phyloP scores from a whole-genome alignment of 768 basidiomycete genomes.

The Boletales sp. region DNA sequence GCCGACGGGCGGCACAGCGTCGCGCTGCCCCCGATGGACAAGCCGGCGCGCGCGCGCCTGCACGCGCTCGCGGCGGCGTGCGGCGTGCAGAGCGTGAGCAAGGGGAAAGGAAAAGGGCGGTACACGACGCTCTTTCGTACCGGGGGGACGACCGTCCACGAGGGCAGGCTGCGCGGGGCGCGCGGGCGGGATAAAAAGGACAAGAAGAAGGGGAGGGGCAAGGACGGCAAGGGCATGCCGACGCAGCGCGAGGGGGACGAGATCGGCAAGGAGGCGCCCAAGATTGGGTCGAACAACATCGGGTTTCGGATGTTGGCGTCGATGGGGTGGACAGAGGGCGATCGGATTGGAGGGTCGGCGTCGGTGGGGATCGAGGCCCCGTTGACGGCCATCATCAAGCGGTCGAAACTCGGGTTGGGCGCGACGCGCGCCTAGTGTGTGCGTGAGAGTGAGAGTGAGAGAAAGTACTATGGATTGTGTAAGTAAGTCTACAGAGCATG shows the following conservation, averaged over 20 bases:
- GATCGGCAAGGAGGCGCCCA: constrained; percentile 85
- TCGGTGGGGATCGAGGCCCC: constrained; percentile 69
- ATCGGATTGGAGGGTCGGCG: constrained; percentile 59
- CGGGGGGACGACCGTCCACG: constrained; percentile 52
- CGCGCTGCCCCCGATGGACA: constrained; percentile 76
- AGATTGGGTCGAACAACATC: constrained; percentile 73
- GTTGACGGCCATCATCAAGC: constrained; percentile 81
- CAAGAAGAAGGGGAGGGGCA: background rate
- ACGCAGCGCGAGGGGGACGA: constrained; percentile 79
- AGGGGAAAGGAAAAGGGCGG: constrained; percentile 61
- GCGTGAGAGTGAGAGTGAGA: background rate
- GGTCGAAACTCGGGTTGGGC: constrained; percentile 80
- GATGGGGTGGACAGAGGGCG: constrained; percentile 92
- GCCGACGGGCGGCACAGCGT: constrained; percentile 47
- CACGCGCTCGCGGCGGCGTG: constrained; percentile 83
- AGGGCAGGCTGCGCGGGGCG: constrained; percentile 53
- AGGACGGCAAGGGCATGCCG: constrained; percentile 33
- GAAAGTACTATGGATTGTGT: no score
- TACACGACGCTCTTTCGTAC: constrained; percentile 80
- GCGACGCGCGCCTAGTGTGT: constrained; percentile 34
- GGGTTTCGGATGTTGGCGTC: constrained; percentile 83
- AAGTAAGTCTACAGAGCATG: no score
- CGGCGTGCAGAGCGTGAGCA: constrained; percentile 72
- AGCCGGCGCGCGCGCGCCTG: constrained; percentile 62
- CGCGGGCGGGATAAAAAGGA: constrained; percentile 32